Percentiles rank a stretch among this genome's conserved stretches.
phyloP scores from a whole-genome alignment of 75 land plant genomes.

The Cupressus sempervirens region DNA sequence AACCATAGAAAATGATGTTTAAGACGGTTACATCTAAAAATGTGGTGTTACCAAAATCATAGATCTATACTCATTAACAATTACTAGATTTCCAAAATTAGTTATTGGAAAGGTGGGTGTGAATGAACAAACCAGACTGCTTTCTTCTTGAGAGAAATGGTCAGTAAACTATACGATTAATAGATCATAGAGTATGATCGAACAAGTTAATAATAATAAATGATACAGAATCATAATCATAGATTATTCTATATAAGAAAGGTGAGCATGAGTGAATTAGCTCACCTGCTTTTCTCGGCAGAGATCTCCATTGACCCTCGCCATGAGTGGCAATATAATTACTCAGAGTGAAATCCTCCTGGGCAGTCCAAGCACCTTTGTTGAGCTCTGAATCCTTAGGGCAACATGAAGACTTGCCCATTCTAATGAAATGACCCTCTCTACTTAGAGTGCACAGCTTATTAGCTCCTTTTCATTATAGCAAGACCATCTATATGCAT shows the following conservation, averaged over 20 bases:
- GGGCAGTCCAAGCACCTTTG: constrained; percentile 45
- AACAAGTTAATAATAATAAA: no score
- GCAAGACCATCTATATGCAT: no score
- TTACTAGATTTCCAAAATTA: neutral
- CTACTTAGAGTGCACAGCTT: no score
- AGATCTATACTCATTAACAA: neutral
- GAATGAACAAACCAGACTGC: constrained; percentile 19
- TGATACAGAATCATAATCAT: no score
- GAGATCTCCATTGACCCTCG: constrained; percentile 42
- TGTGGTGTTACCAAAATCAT: no score
- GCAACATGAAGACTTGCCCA: constrained; percentile 43
- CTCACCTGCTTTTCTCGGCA: constrained; percentile 49
- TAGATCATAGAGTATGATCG: no score
- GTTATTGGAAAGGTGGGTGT: neutral
- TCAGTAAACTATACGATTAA: no score
- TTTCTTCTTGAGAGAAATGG: constrained; percentile 33
- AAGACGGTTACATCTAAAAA: no score
- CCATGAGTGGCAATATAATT: constrained; percentile 33
- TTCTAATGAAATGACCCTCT: neutral
- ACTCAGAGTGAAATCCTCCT: constrained; percentile 39
- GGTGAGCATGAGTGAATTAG: neutral
- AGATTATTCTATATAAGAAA: no score
- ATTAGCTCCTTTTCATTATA: no score
- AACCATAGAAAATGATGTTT: no score
- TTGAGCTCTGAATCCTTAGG: constrained; percentile 32